These are phyloP conservation scores for Cutaneotrichosporon cavernicola DNA, from an alignment of 1,284 basidiomycete species.

Conservation along the genomic window DNA sequence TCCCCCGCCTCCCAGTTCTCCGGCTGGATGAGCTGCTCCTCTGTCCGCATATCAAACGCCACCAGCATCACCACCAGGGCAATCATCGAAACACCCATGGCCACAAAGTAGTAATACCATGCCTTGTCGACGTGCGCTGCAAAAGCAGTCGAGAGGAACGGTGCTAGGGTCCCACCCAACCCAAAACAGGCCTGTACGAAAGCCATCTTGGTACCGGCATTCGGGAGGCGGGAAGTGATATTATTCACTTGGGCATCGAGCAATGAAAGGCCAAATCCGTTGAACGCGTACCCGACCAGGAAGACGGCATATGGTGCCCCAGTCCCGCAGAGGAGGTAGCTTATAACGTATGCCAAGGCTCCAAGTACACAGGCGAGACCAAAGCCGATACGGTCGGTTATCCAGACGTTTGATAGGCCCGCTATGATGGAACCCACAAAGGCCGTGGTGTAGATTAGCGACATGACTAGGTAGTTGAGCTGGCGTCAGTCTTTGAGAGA, in stretches of 20 bases:
- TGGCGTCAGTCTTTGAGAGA: not conserved
- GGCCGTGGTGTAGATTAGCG: conserved; percentile 17
- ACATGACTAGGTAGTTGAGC: conserved; percentile 28
- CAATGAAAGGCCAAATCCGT: conserved; percentile 20
- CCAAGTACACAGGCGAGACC: conserved; percentile 57
- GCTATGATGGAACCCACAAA: conserved; percentile 19
- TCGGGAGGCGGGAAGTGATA: conserved; percentile 23
- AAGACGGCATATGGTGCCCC: conserved; percentile 22
- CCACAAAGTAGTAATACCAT: conserved; percentile 24
- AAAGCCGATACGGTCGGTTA: conserved; percentile 62
- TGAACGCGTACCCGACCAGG: conserved; percentile 20
- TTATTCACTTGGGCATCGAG: conserved; percentile 30
- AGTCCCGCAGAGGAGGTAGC: conserved; percentile 16
- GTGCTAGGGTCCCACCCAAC: conserved; percentile 62
- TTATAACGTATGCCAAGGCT: conserved; percentile 14
- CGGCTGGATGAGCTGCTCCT: conserved; percentile 23
- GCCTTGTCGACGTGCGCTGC: conserved; percentile 23
- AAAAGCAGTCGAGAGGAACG: conserved; percentile 66
- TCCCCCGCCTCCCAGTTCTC: not conserved
- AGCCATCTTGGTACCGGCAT: conserved; percentile 24
- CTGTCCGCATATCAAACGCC: conserved; percentile 23
- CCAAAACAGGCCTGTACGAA: conserved; percentile 47
- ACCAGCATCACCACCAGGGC: conserved; percentile 15
- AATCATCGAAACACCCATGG: conserved; percentile 21
- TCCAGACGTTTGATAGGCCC: conserved; percentile 56